Evolutionary conservation across 1,139 yeast species (phyloP).

Genomic region (Pichia norvegensis): DNA sequence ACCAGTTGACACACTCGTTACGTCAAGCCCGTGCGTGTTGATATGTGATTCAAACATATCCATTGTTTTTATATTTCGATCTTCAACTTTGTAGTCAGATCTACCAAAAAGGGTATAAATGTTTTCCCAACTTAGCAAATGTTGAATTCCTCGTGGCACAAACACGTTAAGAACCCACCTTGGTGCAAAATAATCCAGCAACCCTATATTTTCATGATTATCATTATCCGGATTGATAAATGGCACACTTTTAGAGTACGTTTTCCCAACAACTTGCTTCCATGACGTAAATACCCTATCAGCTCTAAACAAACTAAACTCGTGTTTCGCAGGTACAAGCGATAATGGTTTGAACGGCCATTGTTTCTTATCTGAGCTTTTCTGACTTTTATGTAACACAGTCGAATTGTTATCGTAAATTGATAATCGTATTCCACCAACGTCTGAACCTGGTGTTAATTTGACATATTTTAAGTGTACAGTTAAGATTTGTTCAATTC

Average conservation of each 20-base stretch:
- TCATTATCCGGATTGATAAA: neutral
- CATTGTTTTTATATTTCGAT: constrained; percentile 2
- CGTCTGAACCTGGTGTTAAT: constrained; percentile 3
- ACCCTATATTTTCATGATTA: neutral
- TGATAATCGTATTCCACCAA: constrained; percentile 13
- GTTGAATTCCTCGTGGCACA: constrained; percentile 12
- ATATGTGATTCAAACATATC: constrained; percentile 7
- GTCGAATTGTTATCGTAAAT: constrained; percentile 2
- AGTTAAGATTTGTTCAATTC: constrained; percentile 12
- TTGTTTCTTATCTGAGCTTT: neutral
- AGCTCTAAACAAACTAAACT: constrained; percentile 5
- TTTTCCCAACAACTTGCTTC: constrained; percentile 10
- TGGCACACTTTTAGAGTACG: constrained; percentile 10
- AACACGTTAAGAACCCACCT: constrained; percentile 11
- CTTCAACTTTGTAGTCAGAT: neutral
- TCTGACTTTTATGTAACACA: neutral
- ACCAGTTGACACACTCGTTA: constrained; percentile 7
- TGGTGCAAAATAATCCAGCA: constrained; percentile 13
- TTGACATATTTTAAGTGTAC: constrained; percentile 12
- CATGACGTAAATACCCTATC: constrained; percentile 8
- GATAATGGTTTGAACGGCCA: constrained; percentile 14
- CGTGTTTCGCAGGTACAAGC: neutral
- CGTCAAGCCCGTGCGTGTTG: constrained; percentile 1
- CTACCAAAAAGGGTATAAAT: constrained; percentile 7
- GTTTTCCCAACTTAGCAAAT: constrained; percentile 5